A percentile compares a stretch with the other conserved stretches of the same genome.
These are phyloP conservation scores for Kurtzmaniella quercitrusa DNA, from an alignment of 1,139 yeast species.

Conservation along the genomic window DNA sequence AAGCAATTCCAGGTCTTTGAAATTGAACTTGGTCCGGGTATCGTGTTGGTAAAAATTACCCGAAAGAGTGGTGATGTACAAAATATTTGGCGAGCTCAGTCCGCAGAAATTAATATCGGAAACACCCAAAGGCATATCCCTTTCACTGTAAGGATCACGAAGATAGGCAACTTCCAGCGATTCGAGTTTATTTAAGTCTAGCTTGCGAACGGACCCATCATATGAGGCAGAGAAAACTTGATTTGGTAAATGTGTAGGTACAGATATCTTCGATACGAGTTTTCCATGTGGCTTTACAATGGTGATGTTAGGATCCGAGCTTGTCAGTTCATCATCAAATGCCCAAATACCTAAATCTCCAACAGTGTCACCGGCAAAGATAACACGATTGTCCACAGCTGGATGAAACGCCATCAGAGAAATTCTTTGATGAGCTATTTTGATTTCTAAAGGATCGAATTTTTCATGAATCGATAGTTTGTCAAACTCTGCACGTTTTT, in stretches of 20 bases:
- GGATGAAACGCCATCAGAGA: slow-evolving; percentile 79
- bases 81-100: slow-evolving; percentile 43
- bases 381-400: slow-evolving; percentile 51
- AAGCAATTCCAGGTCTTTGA: slow-evolving; percentile 30
- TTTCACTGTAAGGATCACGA: slow-evolving; percentile 44
- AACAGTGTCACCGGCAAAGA: slow-evolving; percentile 81
- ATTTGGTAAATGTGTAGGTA: slow-evolving; percentile 47
- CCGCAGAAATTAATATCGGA: slow-evolving; percentile 55
- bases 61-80: slow-evolving; percentile 70
- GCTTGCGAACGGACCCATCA: slow-evolving; percentile 76
- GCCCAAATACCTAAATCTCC: slow-evolving; percentile 94
- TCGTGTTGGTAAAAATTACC: slow-evolving; percentile 79
- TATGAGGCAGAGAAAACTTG: slow-evolving; percentile 70
- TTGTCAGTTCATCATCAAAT: slow-evolving; percentile 42
- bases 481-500: slow-evolving; percentile 50
- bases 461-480: slow-evolving; percentile 47
- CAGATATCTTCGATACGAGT: slow-evolving; percentile 59
- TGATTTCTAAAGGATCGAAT: slow-evolving; percentile 68
- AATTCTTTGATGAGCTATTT: slow-evolving; percentile 69
- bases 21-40: slow-evolving; percentile 43
- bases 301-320: slow-evolving; percentile 50
- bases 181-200: slow-evolving; percentile 61
- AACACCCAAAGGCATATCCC: slow-evolving; percentile 44
- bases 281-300: slow-evolving; percentile 74
- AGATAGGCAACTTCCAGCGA: slow-evolving; percentile 57